Evolutionary conservation across 176 grass and related monocot genomes (phyloP).

Genomic region (Triticum turgidum): DNA sequence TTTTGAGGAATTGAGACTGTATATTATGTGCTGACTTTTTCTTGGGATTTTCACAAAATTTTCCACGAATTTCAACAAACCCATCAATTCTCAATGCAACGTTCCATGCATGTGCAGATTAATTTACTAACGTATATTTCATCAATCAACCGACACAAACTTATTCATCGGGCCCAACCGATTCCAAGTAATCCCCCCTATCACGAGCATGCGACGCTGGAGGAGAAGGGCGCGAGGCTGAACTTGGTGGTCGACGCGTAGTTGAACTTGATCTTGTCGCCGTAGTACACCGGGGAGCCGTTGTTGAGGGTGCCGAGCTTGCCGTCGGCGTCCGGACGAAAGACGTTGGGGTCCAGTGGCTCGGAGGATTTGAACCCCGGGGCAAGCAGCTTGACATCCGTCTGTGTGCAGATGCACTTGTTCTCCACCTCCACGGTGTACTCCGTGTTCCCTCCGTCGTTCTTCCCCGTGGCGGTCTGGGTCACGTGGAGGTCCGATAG

Average conservation of each 20-base stretch:
- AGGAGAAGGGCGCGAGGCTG: background rate
- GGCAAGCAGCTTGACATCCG: background rate
- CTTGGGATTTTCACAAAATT: no score
- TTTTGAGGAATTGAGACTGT: no score
- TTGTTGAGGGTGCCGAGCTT: background rate
- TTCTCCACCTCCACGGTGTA: background rate
- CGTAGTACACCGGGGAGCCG: background rate
- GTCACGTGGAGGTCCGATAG: background rate
- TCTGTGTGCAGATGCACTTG: slow-evolving; percentile 14
- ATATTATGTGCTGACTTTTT: no score
- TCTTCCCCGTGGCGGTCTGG: background rate
- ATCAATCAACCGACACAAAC: background rate
- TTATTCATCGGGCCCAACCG: background rate
- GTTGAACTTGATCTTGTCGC: background rate
- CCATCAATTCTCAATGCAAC: no score
- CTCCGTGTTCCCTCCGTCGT: background rate
- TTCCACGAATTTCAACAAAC: no score
- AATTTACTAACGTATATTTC: no score
- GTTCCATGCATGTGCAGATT: no score
- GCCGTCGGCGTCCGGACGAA: background rate
- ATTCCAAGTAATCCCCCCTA: background rate
- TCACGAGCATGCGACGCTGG: background rate
- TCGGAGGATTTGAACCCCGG: background rate
- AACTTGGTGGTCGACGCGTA: background rate
- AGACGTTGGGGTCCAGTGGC: background rate